Evolutionary conservation across 768 basidiomycete genomes (phyloP).

Genomic region (Imleria badia): DNA sequence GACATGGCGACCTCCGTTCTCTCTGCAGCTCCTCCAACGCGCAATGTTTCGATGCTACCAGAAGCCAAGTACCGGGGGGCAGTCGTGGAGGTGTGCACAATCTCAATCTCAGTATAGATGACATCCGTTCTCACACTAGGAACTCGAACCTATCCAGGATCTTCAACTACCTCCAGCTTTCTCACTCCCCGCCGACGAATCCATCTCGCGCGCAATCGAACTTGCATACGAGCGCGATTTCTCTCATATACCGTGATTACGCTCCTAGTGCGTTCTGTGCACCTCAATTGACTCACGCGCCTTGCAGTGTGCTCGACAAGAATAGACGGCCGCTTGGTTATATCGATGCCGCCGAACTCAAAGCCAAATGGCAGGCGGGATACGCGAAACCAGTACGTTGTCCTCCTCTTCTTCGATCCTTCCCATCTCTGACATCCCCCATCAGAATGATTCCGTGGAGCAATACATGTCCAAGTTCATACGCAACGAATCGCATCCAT

Average conservation of each 20-base stretch:
- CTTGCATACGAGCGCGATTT: constrained; percentile 93
- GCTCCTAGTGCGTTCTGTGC: not conserved
- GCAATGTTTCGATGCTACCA: constrained; percentile 8
- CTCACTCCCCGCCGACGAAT: constrained; percentile 68
- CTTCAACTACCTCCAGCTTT: constrained; percentile 88
- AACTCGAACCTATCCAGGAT: constrained; percentile 35
- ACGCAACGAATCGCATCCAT: constrained; percentile 61
- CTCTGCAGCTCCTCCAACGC: not conserved
- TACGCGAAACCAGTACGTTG: constrained; percentile 63
- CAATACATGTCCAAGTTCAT: constrained; percentile 75
- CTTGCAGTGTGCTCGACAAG: constrained; percentile 67
- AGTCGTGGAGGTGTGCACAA: constrained; percentile 73
- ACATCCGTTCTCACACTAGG: not conserved
- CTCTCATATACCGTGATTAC: constrained; percentile 82
- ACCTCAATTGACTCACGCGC: not conserved
- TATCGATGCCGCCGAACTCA: constrained; percentile 73
- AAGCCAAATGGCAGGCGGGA: constrained; percentile 75
- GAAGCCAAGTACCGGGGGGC: constrained; percentile 79
- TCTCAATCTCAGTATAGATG: not conserved
- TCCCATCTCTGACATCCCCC: not conserved
- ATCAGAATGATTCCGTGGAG: constrained; percentile 67
- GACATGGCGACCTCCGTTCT: not conserved
- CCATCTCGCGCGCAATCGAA: constrained; percentile 75
- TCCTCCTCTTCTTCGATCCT: not conserved
- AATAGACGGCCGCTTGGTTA: constrained; percentile 80